Conservation (phyloP, 2,329 filamentous ascomycete species). For the Colletotrichum simmondsii region DNA sequence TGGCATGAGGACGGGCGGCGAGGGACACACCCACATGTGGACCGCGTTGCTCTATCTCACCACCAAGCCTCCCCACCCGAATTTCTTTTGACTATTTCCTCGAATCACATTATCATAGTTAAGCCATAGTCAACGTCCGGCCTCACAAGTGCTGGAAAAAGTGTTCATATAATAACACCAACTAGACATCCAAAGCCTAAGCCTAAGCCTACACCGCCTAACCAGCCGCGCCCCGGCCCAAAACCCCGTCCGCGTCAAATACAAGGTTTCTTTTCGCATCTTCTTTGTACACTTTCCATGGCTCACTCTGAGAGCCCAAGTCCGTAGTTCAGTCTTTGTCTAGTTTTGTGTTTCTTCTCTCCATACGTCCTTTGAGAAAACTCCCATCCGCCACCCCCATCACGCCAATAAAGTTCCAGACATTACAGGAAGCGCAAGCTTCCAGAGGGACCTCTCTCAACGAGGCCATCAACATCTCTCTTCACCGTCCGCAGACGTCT, state of each 20-base stretch:
- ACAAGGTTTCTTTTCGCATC: conserved; percentile 14
- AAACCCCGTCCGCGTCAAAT: conserved; percentile 23
- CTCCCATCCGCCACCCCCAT: not conserved
- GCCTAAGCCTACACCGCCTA: conserved; percentile 32
- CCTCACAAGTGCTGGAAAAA: conserved; percentile 1
- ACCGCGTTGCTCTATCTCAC: not conserved
- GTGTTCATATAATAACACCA: conserved; percentile 12
- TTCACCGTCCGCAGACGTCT: conserved; percentile 54
- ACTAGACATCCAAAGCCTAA: conserved; percentile 25
- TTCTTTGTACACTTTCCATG: conserved; percentile 28
- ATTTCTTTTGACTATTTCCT: not conserved
- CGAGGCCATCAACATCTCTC: conserved; percentile 56
- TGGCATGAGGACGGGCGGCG: too few relatives aligned
- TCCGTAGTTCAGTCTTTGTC: conserved; percentile 13
- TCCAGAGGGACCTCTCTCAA: conserved; percentile 53
- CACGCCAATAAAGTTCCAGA: conserved; percentile 9
- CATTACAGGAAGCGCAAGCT: conserved; percentile 58
- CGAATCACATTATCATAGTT: not conserved
- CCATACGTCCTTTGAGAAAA: not conserved
- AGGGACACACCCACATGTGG: too few relatives aligned
- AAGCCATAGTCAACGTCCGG: not conserved
- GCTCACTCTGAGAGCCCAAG: not conserved
- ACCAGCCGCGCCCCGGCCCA: conserved; percentile 31
- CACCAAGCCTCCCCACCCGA: not conserved
- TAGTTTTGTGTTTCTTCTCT: conserved; percentile 3